Percentiles rank a stretch among this genome's conserved stretches.
Evolutionary conservation across 257 asterid genomes (phyloP).

Genomic region (Nicotiana attenuata): DNA sequence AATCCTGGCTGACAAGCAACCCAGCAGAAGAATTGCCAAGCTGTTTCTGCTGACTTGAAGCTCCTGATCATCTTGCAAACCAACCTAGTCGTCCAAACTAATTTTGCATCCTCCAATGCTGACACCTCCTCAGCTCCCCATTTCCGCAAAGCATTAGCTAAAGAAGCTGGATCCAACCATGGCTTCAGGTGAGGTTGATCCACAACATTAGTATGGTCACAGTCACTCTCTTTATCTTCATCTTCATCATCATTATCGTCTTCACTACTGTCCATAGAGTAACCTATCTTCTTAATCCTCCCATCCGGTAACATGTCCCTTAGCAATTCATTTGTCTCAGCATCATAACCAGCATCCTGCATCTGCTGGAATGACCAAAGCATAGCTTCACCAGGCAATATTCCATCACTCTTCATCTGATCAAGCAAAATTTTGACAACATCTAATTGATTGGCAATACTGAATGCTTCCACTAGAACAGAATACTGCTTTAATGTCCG

Average conservation of each 20-base stretch:
- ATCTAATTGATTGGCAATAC: conserved; percentile 33
- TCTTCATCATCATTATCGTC: conserved; percentile 52
- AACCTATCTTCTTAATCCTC: conserved; percentile 53
- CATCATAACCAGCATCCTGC: conserved; percentile 64
- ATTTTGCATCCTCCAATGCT: conserved; percentile 48
- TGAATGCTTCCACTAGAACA: conserved; percentile 55
- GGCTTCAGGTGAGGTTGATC: conserved; percentile 62
- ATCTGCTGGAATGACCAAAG: conserved; percentile 46
- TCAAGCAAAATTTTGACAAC: conserved; percentile 56
- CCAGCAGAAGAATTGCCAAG: conserved; percentile 90
- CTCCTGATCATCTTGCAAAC: conserved; percentile 81
- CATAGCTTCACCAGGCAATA: conserved; percentile 86
- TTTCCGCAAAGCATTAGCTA: conserved; percentile 60
- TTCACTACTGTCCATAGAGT: conserved; percentile 35
- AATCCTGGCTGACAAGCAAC: conserved; percentile 72
- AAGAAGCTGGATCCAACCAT: conserved; percentile 88
- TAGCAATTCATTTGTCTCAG: conserved; percentile 46
- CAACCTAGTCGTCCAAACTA: conserved; percentile 75
- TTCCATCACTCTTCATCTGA: conserved; percentile 80
- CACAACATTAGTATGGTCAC: conserved; percentile 16
- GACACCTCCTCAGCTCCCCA: conserved; percentile 72
- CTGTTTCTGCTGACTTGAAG: conserved; percentile 65
- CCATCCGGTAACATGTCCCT: conserved; percentile 67
- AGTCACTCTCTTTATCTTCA: conserved; percentile 36
- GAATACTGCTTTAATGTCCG: conserved; percentile 75